Evolutionary conservation across 2,329 filamentous ascomycete species (phyloP), one percentile per base, ranked within the genome.

Genomic region (Pseudocercospora fijiensis): DNA sequence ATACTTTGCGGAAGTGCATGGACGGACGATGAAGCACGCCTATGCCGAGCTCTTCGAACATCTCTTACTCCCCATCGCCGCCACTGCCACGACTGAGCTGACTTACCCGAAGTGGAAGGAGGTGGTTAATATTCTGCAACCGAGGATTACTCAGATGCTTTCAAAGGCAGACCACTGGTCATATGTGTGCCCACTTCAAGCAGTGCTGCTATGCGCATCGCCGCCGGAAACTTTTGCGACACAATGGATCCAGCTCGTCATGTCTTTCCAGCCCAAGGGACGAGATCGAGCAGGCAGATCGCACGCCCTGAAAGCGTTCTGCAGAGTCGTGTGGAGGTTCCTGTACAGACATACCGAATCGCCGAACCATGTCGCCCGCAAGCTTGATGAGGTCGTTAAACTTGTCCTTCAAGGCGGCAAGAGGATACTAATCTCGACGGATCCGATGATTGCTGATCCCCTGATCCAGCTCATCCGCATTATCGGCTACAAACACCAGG

Each of bases 11-110:
- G 89, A 87, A 70, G 90, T 91, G 4, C 94, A 97, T 72, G 95
- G 95, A 0, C 91, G 91, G 69, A 88, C 88, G 65, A 88, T 98
- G 73, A 99, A 99, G 77, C 90, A 94, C 70, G 91, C 93, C 0
- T 99, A 97, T 74, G 98, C 95, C 75, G 90, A 96, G 72, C 88
- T 96, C 22, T 85, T 99, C 58, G 91, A 96, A 71, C 90, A 90
- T 69, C 83, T 99, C 27, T 80, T 99, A 24, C 84, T 97, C 13
- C 92, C 93, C 0, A 88, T 99, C 57, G 94, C 94, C 13, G 91
- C 91, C 3, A 90, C 88, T 67, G 90, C 91, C 61, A 88, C 85
- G 56, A 66, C 47, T 11, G 90, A 97, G 73, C 84, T 98, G 65
- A 88, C 88, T 60, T 84, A 90, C 67, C 87, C 90, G 0, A 94